phyloP scores from a whole-genome alignment of 371 early-diverging fungal genomes.

The Capillidium heterosporum region DNA sequence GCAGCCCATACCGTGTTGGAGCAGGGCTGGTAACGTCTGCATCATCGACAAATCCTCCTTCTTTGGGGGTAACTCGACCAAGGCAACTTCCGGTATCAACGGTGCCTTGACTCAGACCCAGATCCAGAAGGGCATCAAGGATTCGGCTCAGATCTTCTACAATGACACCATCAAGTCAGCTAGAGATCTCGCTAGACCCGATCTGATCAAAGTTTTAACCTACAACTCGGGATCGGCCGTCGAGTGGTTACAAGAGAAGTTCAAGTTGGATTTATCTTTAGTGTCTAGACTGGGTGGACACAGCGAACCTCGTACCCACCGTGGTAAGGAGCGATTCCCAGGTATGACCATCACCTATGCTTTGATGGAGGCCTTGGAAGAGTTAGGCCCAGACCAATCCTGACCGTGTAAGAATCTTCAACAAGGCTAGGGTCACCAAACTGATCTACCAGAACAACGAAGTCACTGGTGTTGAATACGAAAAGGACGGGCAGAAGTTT shows the following conservation, averaged over 20 bases:
- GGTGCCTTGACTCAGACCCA: conserved; percentile 77
- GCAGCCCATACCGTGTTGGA: conserved; percentile 74
- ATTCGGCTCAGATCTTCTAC: conserved; percentile 71
- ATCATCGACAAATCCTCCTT: conserved; percentile 79
- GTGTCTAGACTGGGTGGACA: conserved; percentile 84
- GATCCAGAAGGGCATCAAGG: conserved; percentile 36
- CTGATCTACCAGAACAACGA: conserved; percentile 31
- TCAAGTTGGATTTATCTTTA: conserved; percentile 66
- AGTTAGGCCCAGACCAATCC: conserved; percentile 45
- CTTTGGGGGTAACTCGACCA: conserved; percentile 84
- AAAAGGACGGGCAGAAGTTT: conserved; percentile 31
- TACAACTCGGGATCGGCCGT: conserved; percentile 74
- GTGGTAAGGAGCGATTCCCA: conserved; percentile 85
- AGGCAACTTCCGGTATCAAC: conserved; percentile 96
- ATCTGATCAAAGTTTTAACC: conserved; percentile 72
- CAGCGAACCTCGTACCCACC: conserved; percentile 79
- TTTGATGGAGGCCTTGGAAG: conserved; percentile 72
- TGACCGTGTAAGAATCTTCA: conserved; percentile 50
- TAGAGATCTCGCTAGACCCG: conserved; percentile 62
- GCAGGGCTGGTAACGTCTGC: conserved; percentile 68
- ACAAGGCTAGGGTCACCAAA: conserved; percentile 52
- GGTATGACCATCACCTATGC: conserved; percentile 93
- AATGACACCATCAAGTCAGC: conserved; percentile 79
- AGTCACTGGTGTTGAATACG: conserved; percentile 71
- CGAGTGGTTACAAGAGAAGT: conserved; percentile 83